A percentile compares a stretch with the other conserved stretches of the same genome.
Conservation (phyloP, 2,329 filamentous ascomycete species). For the Pseudogymnoascus sp. region DNA sequence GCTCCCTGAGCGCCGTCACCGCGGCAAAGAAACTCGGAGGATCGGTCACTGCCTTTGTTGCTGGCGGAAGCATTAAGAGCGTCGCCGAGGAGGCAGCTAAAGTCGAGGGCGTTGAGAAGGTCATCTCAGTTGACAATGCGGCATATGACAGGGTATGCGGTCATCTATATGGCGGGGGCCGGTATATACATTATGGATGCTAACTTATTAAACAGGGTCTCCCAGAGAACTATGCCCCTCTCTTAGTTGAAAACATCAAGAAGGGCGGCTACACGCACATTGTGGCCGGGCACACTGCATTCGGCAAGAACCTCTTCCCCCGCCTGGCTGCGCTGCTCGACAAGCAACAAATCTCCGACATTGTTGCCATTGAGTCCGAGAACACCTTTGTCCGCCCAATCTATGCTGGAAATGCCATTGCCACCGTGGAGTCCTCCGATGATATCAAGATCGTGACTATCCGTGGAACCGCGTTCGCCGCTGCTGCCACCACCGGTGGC, state of each 20-base stretch:
- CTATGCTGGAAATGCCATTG: slow-evolving; percentile 94
- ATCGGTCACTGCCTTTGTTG: slow-evolving; percentile 76
- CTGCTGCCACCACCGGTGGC: slow-evolving; percentile 62
- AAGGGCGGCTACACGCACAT: slow-evolving; percentile 91
- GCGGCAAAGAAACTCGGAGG: slow-evolving; percentile 84
- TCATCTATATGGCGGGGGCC: background rate
- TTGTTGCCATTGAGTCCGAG: slow-evolving; percentile 77
- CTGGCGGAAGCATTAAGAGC: slow-evolving; percentile 66
- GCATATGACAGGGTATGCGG: slow-evolving; percentile 77
- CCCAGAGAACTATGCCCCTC: slow-evolving; percentile 86
- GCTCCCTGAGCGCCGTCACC: slow-evolving; percentile 76
- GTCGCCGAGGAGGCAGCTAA: slow-evolving; percentile 81
- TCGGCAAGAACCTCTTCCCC: slow-evolving; percentile 91
- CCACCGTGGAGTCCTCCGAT: slow-evolving; percentile 88
- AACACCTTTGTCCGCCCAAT: slow-evolving; percentile 95
- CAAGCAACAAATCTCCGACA: slow-evolving; percentile 87
- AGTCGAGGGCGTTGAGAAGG: slow-evolving; percentile 83
- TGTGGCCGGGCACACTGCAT: slow-evolving; percentile 83
- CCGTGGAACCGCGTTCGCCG: slow-evolving; percentile 83
- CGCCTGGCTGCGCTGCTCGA: slow-evolving; percentile 87
- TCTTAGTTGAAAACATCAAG: slow-evolving; percentile 94
- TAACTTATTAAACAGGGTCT: slow-evolving; percentile 53
- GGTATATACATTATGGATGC: background rate
- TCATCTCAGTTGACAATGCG: slow-evolving; percentile 78
- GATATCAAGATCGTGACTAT: slow-evolving; percentile 83